Evolutionary conservation across 1,284 basidiomycete species (phyloP).

Genomic region (Sutorius eximius): DNA sequence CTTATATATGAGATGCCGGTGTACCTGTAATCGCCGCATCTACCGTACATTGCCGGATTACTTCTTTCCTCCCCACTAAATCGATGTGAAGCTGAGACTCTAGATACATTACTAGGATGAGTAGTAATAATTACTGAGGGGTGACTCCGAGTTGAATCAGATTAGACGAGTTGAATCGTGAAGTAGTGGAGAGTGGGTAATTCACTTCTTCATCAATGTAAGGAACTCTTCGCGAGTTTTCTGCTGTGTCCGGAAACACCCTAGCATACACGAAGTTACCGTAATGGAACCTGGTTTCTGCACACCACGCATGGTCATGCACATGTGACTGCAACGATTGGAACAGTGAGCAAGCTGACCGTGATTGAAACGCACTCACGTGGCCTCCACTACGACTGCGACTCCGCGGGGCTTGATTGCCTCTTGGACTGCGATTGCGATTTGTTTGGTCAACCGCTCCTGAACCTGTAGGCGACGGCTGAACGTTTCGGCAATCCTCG

Average conservation of each 20-base stretch:
- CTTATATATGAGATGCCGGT: slow-evolving; percentile 6
- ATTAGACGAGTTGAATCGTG: slow-evolving; percentile 40
- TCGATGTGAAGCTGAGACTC: slow-evolving; percentile 6
- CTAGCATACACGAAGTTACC: slow-evolving; percentile 98
- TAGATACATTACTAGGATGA: slow-evolving; percentile 22
- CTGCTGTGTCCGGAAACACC: slow-evolving; percentile 94
- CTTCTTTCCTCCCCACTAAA: slow-evolving; percentile 15
- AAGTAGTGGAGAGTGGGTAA: slow-evolving; percentile 13
- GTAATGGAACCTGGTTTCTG: slow-evolving; percentile 97
- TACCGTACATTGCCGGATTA: slow-evolving; percentile 27
- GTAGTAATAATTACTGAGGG: slow-evolving; percentile 19
- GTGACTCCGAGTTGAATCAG: slow-evolving; percentile 38
- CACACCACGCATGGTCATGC: slow-evolving; percentile 99
- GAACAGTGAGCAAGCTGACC: slow-evolving; percentile 15
- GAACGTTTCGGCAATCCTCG: slow-evolving; percentile 97
- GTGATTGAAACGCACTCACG: slow-evolving; percentile 54
- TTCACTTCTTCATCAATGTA: slow-evolving; percentile 68
- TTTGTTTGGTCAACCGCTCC: slow-evolving; percentile 96
- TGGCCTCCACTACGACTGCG: slow-evolving; percentile 99
- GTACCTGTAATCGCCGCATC: slow-evolving; percentile 9
- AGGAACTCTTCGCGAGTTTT: slow-evolving; percentile 97
- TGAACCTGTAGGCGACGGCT: slow-evolving; percentile 95
- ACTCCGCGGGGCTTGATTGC: slow-evolving; percentile 96
- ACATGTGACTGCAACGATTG: slow-evolving; percentile 77
- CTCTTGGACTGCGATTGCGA: slow-evolving; percentile 95